phyloP scores from a whole-genome alignment of 2,329 filamentous ascomycete species.

The Ophiostoma perfectum region DNA sequence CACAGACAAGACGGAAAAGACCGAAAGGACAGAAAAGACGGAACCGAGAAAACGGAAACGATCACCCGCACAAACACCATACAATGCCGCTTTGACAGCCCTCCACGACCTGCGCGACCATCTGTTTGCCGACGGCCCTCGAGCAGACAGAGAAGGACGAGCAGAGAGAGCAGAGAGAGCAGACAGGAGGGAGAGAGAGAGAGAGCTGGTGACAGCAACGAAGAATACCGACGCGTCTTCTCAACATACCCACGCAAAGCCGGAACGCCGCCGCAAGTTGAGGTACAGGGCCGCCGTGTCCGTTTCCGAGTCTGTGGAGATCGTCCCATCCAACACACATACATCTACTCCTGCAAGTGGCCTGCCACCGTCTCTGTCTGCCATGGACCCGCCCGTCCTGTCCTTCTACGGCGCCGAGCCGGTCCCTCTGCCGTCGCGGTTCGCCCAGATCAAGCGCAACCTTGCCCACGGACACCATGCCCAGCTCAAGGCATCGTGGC shows the following conservation, averaged over 20 bases:
- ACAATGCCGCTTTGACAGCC: slow-evolving; percentile 15
- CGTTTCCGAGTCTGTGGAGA: not conserved
- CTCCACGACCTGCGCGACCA: slow-evolving; percentile 17
- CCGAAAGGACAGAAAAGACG: not conserved
- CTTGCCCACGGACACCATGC: slow-evolving; percentile 52
- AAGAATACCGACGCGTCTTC: no score
- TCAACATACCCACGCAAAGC: not conserved
- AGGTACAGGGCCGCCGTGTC: not conserved
- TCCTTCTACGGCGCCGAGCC: slow-evolving; percentile 55
- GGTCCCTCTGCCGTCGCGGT: slow-evolving; percentile 54
- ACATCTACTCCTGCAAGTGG: not conserved
- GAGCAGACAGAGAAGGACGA: not conserved
- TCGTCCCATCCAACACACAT: not conserved
- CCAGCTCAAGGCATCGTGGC: slow-evolving; percentile 51
- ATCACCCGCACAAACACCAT: not conserved
- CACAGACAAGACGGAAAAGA: no score
- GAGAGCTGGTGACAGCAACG: no score
- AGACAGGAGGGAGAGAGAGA: not conserved
- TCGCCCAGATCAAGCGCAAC: slow-evolving; percentile 51
- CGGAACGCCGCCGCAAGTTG: not conserved
- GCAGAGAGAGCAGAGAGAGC: not conserved
- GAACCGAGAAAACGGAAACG: not conserved
- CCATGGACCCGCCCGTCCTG: slow-evolving; percentile 47
- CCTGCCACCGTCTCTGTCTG: not conserved
- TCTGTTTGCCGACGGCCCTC: not conserved